Evolutionary conservation across 2,329 filamentous ascomycete species (phyloP), one percentile per base, ranked within the genome.

Genomic region (Xylariaceae sp.): DNA sequence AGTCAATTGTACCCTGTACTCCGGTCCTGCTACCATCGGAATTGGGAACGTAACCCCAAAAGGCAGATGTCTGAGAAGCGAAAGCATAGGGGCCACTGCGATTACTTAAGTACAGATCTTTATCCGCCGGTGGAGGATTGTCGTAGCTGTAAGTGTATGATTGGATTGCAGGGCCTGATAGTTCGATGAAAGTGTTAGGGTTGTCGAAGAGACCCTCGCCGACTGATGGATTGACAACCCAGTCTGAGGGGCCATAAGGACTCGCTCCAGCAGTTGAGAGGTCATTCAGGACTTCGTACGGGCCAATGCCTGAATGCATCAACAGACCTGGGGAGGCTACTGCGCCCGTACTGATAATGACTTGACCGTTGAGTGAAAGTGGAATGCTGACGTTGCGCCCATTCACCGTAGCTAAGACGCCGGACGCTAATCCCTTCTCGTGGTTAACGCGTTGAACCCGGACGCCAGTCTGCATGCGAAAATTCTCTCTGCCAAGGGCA

Each of bases 171-270:
- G 76, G 70, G 3, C 67, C 67, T 1, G 71, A 71, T 1, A 81
- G 69, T 58, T 78, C 75, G 63, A 81, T 78, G 55, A 78, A 80
- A 1, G 79, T 82, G 56, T 82, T 81, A 4, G 81, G 79, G 60
- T 82, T 83, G 61, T 82, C 80, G 57, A 81, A 83, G 23, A 82
- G 74, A 27, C 75, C 75, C 11, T 73, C 68, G 36, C 80, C 80
- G 3, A 83, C 74, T 4, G 73, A 70, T 0, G 72, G 72, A 61
- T 78, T 79, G 63, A 77, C 74, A 53, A 83, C 73, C 79, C 79
- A 82, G 18, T 60, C 63, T 0, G 73, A 67, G 6, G 69, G 66
- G 2, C 61, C 61, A 41, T 64, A 63, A 1, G 66, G 53, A 0
- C 65, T 57, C 7, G 64, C 30, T 9, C 55, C 58, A 16, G 56